phyloP scores from a whole-genome alignment of 768 basidiomycete species.

The Dendrothele bispora region DNA sequence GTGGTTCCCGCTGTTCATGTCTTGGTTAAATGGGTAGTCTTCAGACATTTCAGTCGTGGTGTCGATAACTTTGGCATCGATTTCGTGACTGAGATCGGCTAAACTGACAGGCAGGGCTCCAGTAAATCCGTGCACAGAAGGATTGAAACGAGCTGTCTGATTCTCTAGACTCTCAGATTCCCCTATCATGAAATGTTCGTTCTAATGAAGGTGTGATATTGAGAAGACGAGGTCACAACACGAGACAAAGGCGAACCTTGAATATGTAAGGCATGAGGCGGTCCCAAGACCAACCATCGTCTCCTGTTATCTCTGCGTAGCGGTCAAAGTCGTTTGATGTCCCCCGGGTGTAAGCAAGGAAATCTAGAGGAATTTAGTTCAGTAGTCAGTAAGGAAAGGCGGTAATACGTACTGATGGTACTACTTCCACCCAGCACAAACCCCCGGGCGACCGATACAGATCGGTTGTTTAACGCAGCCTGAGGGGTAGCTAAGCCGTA shows the following conservation, averaged over 20 bases:
- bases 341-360: slow-evolving; percentile 26
- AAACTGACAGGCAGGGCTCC: slow-evolving; percentile 27
- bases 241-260: slow-evolving; percentile 15
- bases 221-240: neutral
- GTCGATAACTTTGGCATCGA: slow-evolving; percentile 19
- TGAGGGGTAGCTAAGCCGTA: slow-evolving; percentile 17
- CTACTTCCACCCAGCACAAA: slow-evolving; percentile 32
- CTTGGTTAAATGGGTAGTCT: slow-evolving; percentile 30
- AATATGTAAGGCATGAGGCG: slow-evolving; percentile 21
- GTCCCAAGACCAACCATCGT: slow-evolving; percentile 31
- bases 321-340: slow-evolving; percentile 26
- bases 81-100: slow-evolving; percentile 17
- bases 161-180: slow-evolving; percentile 28
- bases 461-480: slow-evolving; percentile 17
- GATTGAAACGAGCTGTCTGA: slow-evolving; percentile 25
- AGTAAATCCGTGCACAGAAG: slow-evolving; percentile 22
- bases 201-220: slow-evolving; percentile 16
- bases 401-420: slow-evolving; percentile 29
- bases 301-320: slow-evolving; percentile 20
- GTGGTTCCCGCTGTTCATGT: slow-evolving; percentile 29
- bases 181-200: slow-evolving; percentile 23
- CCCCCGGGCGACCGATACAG: slow-evolving; percentile 25
- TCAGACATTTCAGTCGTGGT: slow-evolving; percentile 19
- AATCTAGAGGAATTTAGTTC: slow-evolving; percentile 11
- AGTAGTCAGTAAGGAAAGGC: too few species aligned